Evolutionary conservation across 2,329 filamentous ascomycete species (phyloP).

Genomic region (Colletotrichum brevisporum): DNA sequence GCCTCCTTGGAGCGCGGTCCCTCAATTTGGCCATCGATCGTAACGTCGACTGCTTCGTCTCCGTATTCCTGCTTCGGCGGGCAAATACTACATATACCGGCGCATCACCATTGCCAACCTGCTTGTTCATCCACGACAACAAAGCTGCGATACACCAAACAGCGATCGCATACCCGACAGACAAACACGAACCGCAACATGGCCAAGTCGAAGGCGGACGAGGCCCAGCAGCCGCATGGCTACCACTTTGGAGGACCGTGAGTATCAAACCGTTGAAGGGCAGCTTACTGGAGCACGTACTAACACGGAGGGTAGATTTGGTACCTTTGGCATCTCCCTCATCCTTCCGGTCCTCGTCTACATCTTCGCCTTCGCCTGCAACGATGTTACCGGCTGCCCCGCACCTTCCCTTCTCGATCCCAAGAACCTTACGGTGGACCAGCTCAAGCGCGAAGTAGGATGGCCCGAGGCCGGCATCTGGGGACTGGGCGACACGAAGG

Average conservation of each 20-base stretch:
- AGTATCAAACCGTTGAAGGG: constrained; percentile 41
- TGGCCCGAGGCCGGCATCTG: constrained; percentile 81
- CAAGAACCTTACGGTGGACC: constrained; percentile 77
- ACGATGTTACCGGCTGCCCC: constrained; percentile 92
- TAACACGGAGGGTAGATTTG: constrained; percentile 62
- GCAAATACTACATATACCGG: constrained; percentile 8
- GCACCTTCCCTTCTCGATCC: constrained; percentile 84
- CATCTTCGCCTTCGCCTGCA: constrained; percentile 86
- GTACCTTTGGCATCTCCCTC: constrained; percentile 83
- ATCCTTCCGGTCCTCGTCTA: constrained; percentile 86
- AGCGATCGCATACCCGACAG: neutral
- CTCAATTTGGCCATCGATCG: neutral
- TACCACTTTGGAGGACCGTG: constrained; percentile 69
- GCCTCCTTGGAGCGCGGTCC: neutral
- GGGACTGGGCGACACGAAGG: constrained; percentile 79
- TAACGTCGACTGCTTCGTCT: neutral
- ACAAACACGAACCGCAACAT: constrained; percentile 44
- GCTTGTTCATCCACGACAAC: neutral
- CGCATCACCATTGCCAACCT: neutral
- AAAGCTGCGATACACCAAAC: neutral
- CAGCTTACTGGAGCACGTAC: neutral
- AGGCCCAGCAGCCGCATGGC: constrained; percentile 53
- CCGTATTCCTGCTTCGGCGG: constrained; percentile 1
- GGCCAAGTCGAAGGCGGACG: constrained; percentile 49
- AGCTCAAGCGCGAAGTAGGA: constrained; percentile 83